A percentile compares a stretch with the other conserved stretches of the same genome.
Conservation (phyloP, 352 stramenopile genomes). For the Pilasporangium apinafurcum region DNA sequence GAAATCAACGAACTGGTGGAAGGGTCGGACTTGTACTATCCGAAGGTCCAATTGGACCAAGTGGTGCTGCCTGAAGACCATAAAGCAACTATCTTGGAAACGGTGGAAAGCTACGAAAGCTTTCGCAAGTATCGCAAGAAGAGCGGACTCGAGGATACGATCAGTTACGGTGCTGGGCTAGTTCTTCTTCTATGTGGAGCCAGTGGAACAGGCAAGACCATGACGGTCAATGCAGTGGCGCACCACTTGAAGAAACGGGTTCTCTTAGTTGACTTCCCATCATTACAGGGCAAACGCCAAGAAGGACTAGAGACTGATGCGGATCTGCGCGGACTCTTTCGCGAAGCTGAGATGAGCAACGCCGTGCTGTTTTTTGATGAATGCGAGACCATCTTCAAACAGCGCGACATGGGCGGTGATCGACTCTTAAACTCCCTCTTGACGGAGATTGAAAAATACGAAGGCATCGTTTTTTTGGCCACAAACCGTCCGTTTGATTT, state of each 20-base stretch:
- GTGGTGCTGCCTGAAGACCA: slow-evolving; percentile 83
- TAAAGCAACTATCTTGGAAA: slow-evolving; percentile 75
- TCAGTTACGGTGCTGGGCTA: slow-evolving; percentile 72
- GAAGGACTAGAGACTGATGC: slow-evolving; percentile 73
- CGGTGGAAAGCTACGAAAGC: slow-evolving; percentile 77
- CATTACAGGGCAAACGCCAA: slow-evolving; percentile 71
- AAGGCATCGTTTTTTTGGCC: slow-evolving; percentile 86
- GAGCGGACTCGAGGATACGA: slow-evolving; percentile 61
- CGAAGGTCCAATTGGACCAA: slow-evolving; percentile 77
- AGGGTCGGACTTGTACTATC: slow-evolving; percentile 81
- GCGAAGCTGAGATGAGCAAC: slow-evolving; percentile 87
- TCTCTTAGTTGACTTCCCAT: slow-evolving; percentile 85
- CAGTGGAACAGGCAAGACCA: slow-evolving; percentile 88
- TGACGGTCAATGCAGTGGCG: slow-evolving; percentile 86
- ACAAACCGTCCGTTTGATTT: slow-evolving; percentile 87
- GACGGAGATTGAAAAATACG: slow-evolving; percentile 85
- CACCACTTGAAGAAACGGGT: slow-evolving; percentile 84
- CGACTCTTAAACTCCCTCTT: slow-evolving; percentile 76
- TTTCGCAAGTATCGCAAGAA: slow-evolving; percentile 81
- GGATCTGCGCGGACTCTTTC: slow-evolving; percentile 79
- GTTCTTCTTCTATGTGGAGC: slow-evolving; percentile 79
- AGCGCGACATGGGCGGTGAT: slow-evolving; percentile 76
- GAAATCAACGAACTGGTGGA: slow-evolving; percentile 89
- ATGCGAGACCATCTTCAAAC: slow-evolving; percentile 85
- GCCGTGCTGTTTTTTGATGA: slow-evolving; percentile 88